phyloP scores from a whole-genome alignment of 2,329 filamentous ascomycete genomes.

The Bipolaris sorokiniana region DNA sequence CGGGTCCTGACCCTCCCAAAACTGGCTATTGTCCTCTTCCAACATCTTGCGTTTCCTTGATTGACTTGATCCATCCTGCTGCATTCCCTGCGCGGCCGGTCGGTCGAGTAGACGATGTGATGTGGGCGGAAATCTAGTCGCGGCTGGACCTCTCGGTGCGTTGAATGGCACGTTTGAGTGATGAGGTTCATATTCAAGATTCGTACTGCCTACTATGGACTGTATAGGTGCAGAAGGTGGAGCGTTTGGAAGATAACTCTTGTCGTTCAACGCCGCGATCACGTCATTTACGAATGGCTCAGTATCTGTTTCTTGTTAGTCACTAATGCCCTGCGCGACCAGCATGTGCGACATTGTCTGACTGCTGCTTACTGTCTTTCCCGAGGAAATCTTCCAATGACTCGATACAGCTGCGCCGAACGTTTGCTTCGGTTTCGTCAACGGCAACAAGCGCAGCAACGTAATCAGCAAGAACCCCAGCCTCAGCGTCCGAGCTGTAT shows the following conservation, averaged over 20 bases:
- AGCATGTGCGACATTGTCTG: not conserved
- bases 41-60: slow-evolving; percentile 64
- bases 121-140: slow-evolving; percentile 13
- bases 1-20: slow-evolving; percentile 49
- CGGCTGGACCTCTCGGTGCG: slow-evolving; percentile 34
- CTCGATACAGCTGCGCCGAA: slow-evolving; percentile 70
- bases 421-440: slow-evolving; percentile 63
- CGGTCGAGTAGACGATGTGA: slow-evolving; percentile 22
- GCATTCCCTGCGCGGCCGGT: slow-evolving; percentile 13
- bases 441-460: slow-evolving; percentile 77
- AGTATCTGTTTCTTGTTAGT: slow-evolving; percentile 55
- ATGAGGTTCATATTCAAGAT: slow-evolving; percentile 27
- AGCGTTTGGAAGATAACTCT: slow-evolving; percentile 44
- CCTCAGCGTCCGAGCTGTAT: slow-evolving; percentile 75
- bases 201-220: slow-evolving; percentile 31
- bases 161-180: slow-evolving; percentile 26
- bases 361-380: slow-evolving; percentile 58
- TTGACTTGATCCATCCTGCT: slow-evolving; percentile 28
- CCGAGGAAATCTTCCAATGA: slow-evolving; percentile 77
- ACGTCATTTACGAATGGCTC: slow-evolving; percentile 72
- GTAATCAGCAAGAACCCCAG: slow-evolving; percentile 82
- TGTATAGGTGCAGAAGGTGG: slow-evolving; percentile 31
- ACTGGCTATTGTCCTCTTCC: slow-evolving; percentile 58
- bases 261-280: slow-evolving; percentile 68
- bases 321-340: not conserved